Evolutionary conservation across 768 basidiomycete species (phyloP).

Genomic region (Ramaria rubella): DNA sequence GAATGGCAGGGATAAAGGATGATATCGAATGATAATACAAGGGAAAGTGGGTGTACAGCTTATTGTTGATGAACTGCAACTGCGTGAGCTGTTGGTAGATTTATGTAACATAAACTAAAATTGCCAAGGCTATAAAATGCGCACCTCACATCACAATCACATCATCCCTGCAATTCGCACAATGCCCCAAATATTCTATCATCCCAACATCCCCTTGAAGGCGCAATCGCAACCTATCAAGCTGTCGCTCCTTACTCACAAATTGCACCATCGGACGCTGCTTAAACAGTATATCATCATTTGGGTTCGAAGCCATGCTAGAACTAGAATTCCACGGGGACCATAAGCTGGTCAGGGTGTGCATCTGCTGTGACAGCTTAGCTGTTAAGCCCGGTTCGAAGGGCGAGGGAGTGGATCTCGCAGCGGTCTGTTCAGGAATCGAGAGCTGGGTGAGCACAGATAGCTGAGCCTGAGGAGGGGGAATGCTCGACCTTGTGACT

Average conservation of each 20-base stretch:
- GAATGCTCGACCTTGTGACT: conserved; percentile 9
- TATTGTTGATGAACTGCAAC: not conserved
- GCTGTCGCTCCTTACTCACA: conserved; percentile 59
- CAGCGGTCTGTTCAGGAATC: not conserved
- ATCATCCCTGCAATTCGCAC: not conserved
- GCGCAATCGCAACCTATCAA: conserved; percentile 53
- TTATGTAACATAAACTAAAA: not conserved
- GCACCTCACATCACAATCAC: conserved; percentile 4
- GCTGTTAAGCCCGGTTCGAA: not conserved
- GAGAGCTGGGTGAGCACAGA: not conserved
- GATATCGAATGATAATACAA: not conserved
- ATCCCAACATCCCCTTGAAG: conserved; percentile 37
- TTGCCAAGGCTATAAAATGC: not conserved
- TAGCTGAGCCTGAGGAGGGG: not conserved
- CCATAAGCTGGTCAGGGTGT: not conserved
- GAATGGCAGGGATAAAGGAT: not conserved
- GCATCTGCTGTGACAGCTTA: conserved; percentile 4
- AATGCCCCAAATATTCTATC: not conserved
- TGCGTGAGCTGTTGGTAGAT: not conserved
- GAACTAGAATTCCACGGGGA: not conserved
- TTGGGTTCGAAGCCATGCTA: not conserved
- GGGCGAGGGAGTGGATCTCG: not conserved
- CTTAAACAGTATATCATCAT: conserved; percentile 12
- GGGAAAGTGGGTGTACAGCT: not conserved
- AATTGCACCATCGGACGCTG: conserved; percentile 29